Evolutionary conservation across 345 rosid species (phyloP), one percentile per base, ranked within the genome.

Genomic region (Citrus maxima): DNA sequence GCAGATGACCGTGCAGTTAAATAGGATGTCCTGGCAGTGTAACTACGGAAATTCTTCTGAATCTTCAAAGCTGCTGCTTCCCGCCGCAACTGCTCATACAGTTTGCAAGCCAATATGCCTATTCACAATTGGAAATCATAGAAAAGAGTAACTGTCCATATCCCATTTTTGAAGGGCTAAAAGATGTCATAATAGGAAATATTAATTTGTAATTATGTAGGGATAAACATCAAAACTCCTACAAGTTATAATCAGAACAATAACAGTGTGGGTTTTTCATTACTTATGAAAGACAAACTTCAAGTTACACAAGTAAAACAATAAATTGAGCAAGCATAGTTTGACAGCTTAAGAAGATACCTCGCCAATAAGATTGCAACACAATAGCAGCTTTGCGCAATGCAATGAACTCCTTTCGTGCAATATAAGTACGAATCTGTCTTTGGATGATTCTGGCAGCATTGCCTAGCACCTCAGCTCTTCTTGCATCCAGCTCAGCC

Each of bases 401-500:
- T 40, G 84, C 89, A 80, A 90, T 75, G 80, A 96, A 96, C 85
- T 94, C 97, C 86, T 90, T 96, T 30, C 92, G 84, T 1, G 98
- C 98, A 77, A 93, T 93, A 79, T 89, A 94, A 67, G 98, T 94
- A 63, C 93, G 91, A 77, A 87, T 88, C 71, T 88, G 97, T 85
- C 94, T 92, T 88, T 96, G 99, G 78, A 96, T 87, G 85, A 82
- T 92, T 89, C 89, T 91, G 74, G 99, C 99, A 10, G 99, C 99
- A 92, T 90, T 90, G 77, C 99, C 98, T 67, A 96, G 98, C 69
- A 96, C 95, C 90, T 90, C 97, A 71, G 99, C 93, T 86, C 99
- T 92, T 87, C 99, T 91, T 73, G 99, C 89, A 87, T 96, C 99
- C 84, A 96, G 84, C 84, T 94, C 97, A 76, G 99, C 99, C 99